These are phyloP conservation scores for Torulaspora quercuum DNA, from an alignment of 805 yeast genomes.

Conservation along the genomic window DNA sequence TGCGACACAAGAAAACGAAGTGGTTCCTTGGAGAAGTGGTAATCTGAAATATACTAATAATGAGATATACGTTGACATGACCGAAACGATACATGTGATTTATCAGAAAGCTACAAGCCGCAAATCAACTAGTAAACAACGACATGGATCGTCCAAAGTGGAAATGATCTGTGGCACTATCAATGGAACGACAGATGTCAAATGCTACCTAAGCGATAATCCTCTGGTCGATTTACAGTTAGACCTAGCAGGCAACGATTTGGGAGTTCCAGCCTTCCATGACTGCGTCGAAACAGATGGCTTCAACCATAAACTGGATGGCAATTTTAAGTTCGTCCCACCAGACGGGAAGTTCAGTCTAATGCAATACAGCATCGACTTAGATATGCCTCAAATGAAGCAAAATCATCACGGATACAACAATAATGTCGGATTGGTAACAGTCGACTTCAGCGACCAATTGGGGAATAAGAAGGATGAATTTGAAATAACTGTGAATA, in stretches of 20 bases:
- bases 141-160: constrained; percentile 5
- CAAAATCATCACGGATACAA: constrained; percentile 3
- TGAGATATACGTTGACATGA: constrained; percentile 81
- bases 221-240: constrained; percentile 67
- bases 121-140: constrained; percentile 1
- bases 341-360: constrained; percentile 77
- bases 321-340: constrained; percentile 63
- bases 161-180: constrained; percentile 39
- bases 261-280: constrained; percentile 67
- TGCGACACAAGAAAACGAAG: constrained; percentile 25
- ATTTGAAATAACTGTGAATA: constrained; percentile 37
- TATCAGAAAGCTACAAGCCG: constrained; percentile 30
- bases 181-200: constrained; percentile 60
- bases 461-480: constrained; percentile 40
- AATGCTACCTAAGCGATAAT: constrained; percentile 68
- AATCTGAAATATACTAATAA: constrained; percentile 71
- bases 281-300: constrained; percentile 54
- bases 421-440: constrained; percentile 28
- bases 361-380: constrained; percentile 60
- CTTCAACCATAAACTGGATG: not conserved
- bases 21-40: constrained; percentile 74
- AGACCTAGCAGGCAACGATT: constrained; percentile 43
- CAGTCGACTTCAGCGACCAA: constrained; percentile 31
- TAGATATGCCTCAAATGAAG: constrained; percentile 28
- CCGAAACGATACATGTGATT: constrained; percentile 60